Evolutionary conservation across 169 alveolate species (phyloP).

Genomic region (Plasmodium coatneyi): DNA sequence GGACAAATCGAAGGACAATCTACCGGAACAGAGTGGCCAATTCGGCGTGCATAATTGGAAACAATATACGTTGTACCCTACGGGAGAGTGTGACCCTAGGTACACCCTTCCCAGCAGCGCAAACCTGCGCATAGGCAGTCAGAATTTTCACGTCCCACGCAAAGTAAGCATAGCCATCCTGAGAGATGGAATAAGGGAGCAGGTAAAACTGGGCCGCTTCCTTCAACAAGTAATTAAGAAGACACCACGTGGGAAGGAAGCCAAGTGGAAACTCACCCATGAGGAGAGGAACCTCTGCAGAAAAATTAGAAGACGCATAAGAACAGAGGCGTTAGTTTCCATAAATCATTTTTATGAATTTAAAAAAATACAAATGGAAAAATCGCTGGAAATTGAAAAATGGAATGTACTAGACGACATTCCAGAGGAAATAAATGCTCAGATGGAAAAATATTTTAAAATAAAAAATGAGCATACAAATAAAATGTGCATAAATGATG

Average conservation of each 20-base stretch:
- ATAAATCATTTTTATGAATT: constrained; percentile 32
- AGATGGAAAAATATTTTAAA: neutral
- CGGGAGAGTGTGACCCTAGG: neutral
- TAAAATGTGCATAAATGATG: neutral
- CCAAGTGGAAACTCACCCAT: neutral
- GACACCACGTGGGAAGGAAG: neutral
- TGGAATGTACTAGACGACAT: constrained; percentile 32
- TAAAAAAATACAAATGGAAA: constrained; percentile 43
- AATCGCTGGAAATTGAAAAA: constrained; percentile 35
- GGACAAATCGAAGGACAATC: neutral
- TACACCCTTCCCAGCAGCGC: neutral
- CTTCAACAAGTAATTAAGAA: neutral
- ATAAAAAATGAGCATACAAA: constrained; percentile 12
- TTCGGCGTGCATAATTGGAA: neutral
- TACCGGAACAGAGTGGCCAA: neutral
- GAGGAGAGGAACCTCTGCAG: neutral
- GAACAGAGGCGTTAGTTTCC: neutral
- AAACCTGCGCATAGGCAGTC: neutral
- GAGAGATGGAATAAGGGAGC: neutral
- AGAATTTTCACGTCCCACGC: neutral
- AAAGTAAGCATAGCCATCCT: neutral
- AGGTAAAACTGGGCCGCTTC: neutral
- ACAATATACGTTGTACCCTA: neutral
- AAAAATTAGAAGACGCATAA: neutral
- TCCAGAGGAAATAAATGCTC: constrained; percentile 18